phyloP scores from a whole-genome alignment of 345 rosid genomes.

The Salix caprea region DNA sequence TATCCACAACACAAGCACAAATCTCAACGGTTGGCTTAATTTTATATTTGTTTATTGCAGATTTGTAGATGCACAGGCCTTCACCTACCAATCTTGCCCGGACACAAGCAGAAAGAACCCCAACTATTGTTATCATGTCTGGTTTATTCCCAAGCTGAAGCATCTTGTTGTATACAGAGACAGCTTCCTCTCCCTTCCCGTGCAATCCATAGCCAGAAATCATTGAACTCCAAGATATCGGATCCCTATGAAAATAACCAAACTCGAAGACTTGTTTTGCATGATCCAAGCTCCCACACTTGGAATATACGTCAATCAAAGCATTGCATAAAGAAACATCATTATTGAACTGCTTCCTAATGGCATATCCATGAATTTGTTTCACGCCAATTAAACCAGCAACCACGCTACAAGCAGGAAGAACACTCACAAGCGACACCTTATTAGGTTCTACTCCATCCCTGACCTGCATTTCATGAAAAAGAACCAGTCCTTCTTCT shows the following conservation, averaged over 20 bases:
- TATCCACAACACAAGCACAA: conserved; percentile 63
- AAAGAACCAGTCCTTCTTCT: conserved; percentile 49
- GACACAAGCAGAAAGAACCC: conserved; percentile 61
- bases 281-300: conserved; percentile 51
- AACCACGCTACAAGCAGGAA: conserved; percentile 51
- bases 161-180: conserved; percentile 46
- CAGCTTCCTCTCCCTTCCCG: conserved; percentile 66
- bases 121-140: conserved; percentile 48
- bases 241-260: conserved; percentile 35
- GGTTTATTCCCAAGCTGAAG: conserved; percentile 42
- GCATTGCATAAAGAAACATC: conserved; percentile 53
- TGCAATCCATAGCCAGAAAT: conserved; percentile 64
- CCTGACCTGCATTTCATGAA: conserved; percentile 45
- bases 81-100: conserved; percentile 49
- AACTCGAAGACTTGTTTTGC: conserved; percentile 52
- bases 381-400: conserved; percentile 45
- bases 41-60: conserved; percentile 33
- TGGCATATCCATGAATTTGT: conserved; percentile 58
- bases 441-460: conserved; percentile 46
- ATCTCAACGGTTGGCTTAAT: conserved; percentile 53
- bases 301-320: conserved; percentile 55
- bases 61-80: conserved; percentile 44
- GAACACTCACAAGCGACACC: conserved; percentile 55
- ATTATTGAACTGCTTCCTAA: conserved; percentile 34
- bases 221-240: conserved; percentile 67